phyloP scores from a whole-genome alignment of 768 basidiomycete genomes.

The Pleurotus cornucopiae region DNA sequence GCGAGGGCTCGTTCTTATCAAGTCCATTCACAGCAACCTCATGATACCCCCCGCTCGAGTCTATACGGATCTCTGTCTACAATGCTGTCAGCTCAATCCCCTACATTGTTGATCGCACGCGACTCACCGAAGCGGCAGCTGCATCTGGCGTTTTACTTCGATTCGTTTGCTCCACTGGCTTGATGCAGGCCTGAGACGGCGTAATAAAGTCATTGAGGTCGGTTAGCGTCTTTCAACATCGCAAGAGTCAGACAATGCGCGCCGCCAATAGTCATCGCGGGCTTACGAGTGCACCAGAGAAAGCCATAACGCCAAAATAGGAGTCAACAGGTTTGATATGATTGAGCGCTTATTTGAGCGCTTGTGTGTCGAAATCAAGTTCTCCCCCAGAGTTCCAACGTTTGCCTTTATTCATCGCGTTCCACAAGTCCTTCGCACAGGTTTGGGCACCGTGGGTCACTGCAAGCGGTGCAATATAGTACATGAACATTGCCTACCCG shows the following conservation, averaged over 20 bases:
- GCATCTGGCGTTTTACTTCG: constrained; percentile 21
- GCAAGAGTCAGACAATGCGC: background rate
- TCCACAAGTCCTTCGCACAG: too few relatives aligned
- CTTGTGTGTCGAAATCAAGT: too few relatives aligned
- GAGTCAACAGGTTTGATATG: background rate
- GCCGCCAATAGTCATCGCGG: background rate
- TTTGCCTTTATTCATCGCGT: too few relatives aligned
- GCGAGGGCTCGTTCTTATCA: constrained; percentile 11
- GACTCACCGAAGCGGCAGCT: constrained; percentile 33
- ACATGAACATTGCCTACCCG: too few relatives aligned
- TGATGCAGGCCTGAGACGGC: constrained; percentile 95
- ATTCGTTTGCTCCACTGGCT: constrained; percentile 67
- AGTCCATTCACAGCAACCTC: constrained; percentile 50
- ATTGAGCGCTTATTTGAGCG: too few relatives aligned
- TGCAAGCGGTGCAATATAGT: background rate
- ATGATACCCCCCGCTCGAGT: constrained; percentile 81
- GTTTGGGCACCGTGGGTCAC: background rate
- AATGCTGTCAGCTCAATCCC: background rate
- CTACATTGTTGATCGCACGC: background rate
- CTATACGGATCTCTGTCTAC: constrained; percentile 92
- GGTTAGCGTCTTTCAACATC: constrained; percentile 64
- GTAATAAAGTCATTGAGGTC: constrained; percentile 97
- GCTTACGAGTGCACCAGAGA: constrained; percentile 77
- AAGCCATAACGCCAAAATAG: constrained; percentile 51
- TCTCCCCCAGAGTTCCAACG: too few relatives aligned